Percentiles rank a stretch among this genome's conserved stretches.
Conservation (phyloP, 306 rosid species). For the Arachis hypogaea region DNA sequence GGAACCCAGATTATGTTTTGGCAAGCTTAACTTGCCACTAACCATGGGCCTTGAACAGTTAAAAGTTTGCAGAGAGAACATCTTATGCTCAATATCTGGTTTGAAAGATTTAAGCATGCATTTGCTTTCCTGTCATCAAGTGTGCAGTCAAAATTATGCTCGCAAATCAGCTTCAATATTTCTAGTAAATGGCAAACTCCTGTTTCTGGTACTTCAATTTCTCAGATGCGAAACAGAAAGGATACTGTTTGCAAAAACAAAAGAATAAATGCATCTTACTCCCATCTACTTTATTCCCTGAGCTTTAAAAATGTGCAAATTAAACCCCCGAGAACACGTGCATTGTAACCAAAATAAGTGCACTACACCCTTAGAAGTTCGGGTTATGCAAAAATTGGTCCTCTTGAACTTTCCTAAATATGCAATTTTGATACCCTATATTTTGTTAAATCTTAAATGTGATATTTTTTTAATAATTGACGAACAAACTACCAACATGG, state of each 20-base stretch:
- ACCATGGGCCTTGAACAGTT: constrained; percentile 60
- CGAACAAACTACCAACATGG: too few relatives aligned
- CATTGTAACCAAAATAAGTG: too few relatives aligned
- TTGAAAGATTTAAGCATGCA: constrained; percentile 73
- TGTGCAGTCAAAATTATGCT: constrained; percentile 59
- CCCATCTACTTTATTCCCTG: too few relatives aligned
- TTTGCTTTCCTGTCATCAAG: constrained; percentile 83
- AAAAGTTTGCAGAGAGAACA: constrained; percentile 56
- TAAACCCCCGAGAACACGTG: too few relatives aligned
- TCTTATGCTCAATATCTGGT: constrained; percentile 64
- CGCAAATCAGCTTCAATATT: constrained; percentile 47
- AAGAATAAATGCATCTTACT: too few relatives aligned
- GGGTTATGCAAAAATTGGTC: too few relatives aligned
- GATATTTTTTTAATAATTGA: too few relatives aligned
- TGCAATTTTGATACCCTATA: too few relatives aligned
- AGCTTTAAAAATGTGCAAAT: too few relatives aligned
- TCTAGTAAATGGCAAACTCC: constrained; percentile 20
- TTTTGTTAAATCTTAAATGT: too few relatives aligned
- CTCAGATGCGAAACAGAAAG: constrained; percentile 19
- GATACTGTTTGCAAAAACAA: background rate
- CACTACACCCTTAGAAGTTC: too few relatives aligned
- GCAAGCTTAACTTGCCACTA: constrained; percentile 59
- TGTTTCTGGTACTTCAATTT: constrained; percentile 12
- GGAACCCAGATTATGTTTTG: constrained; percentile 47
- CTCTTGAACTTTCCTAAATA: too few relatives aligned